phyloP scores from a whole-genome alignment of 176 grass and related monocot genomes.

The Elymus sibiricus region DNA sequence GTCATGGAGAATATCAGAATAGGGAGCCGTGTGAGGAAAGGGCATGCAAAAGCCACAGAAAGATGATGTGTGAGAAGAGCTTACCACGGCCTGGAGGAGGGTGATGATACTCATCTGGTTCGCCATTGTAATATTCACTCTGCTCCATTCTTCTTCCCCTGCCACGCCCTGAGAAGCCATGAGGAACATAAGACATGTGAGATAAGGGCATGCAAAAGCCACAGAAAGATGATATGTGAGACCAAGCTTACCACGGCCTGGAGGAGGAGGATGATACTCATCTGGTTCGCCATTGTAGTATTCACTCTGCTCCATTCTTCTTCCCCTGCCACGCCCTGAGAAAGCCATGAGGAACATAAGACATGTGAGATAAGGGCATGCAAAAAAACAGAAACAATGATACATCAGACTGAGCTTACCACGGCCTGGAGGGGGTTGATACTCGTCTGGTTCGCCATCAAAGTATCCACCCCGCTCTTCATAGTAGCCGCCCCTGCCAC shows the following conservation, averaged over 20 bases:
- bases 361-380: background rate
- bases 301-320: constrained; percentile 37
- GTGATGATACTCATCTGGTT: constrained; percentile 8
- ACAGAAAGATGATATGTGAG: background rate
- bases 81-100: constrained; percentile 50
- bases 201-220: background rate
- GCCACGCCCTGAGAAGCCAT: constrained; percentile 29
- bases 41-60: background rate
- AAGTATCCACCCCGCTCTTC: constrained; percentile 58
- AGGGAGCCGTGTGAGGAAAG: background rate
- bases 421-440: constrained; percentile 39
- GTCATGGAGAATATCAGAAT: background rate
- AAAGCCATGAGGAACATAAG: background rate
- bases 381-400: background rate
- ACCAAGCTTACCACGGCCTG: constrained; percentile 30
- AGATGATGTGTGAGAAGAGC: background rate
- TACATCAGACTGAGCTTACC: constrained; percentile 19
- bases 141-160: constrained; percentile 37
- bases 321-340: constrained; percentile 36
- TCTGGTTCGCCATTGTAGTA: constrained; percentile 43
- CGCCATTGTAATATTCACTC: constrained; percentile 45
- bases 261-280: constrained; percentile 35
- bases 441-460: constrained; percentile 37
- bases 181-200: background rate
- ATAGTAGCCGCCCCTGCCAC: constrained; percentile 33